Percentiles rank a stretch among this genome's conserved stretches.
Conservation (phyloP, 169 alveolate species). For the Plasmodium berghei region DNA sequence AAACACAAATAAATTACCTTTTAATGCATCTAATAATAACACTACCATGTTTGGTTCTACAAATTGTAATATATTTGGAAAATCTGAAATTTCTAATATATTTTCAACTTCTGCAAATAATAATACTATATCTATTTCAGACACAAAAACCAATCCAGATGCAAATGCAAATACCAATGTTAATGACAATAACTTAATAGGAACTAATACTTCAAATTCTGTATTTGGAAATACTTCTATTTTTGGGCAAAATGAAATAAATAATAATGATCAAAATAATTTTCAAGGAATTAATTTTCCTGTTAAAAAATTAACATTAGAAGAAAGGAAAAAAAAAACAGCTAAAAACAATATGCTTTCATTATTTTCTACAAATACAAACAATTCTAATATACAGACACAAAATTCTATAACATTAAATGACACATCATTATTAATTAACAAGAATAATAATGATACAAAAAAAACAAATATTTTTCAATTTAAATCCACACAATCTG, state of each 20-base stretch:
- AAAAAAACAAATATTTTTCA: neutral
- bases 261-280: slow-evolving; percentile 8
- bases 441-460: neutral
- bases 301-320: slow-evolving; percentile 60
- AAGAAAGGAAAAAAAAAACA: slow-evolving; percentile 71
- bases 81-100: neutral
- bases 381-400: neutral
- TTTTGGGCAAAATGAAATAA: slow-evolving; percentile 5
- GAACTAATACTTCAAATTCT: neutral
- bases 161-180: neutral
- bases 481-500: neutral
- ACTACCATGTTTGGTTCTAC: slow-evolving; percentile 19
- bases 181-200: neutral
- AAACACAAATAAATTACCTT: slow-evolving; percentile 3
- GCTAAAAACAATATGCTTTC: slow-evolving; percentile 60
- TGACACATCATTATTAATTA: neutral
- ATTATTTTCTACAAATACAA: slow-evolving; percentile 38
- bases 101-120: neutral
- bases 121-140: neutral
- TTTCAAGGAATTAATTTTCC: slow-evolving; percentile 23
- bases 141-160: neutral
- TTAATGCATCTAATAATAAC: slow-evolving; percentile 12
- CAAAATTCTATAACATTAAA: neutral
- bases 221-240: slow-evolving; percentile 10
- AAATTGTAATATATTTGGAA: neutral